Percentiles rank a stretch among this genome's conserved stretches.
Conservation (phyloP, 345 rosid species). For the Salix caprea region DNA sequence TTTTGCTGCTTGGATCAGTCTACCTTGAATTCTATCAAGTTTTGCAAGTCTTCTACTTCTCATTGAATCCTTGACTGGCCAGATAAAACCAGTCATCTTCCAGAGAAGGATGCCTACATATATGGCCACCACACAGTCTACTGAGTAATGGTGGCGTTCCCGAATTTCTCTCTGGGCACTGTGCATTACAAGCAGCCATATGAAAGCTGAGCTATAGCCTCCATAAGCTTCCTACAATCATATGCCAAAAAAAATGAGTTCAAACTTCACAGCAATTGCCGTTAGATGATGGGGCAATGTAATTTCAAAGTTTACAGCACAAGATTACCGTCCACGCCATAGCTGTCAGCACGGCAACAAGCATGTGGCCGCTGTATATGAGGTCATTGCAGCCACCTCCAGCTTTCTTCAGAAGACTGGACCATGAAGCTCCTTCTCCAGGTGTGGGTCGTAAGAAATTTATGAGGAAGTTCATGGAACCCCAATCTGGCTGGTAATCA, state of each 20-base stretch:
- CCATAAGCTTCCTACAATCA: constrained; percentile 86
- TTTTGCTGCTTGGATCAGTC: constrained; percentile 74
- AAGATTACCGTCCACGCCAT: constrained; percentile 93
- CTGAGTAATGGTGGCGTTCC: constrained; percentile 84
- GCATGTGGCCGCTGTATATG: constrained; percentile 93
- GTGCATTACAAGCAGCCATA: constrained; percentile 79
- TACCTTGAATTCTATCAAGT: constrained; percentile 68
- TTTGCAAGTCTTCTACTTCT: constrained; percentile 34
- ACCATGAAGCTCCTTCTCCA: constrained; percentile 72
- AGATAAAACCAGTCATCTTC: constrained; percentile 86
- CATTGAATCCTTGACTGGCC: constrained; percentile 44
- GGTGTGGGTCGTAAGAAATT: constrained; percentile 79
- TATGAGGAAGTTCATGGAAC: constrained; percentile 68
- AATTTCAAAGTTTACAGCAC: background rate
- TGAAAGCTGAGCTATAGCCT: constrained; percentile 68
- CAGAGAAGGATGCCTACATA: constrained; percentile 86
- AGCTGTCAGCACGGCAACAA: constrained; percentile 86
- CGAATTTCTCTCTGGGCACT: constrained; percentile 86
- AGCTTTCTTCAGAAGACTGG: constrained; percentile 68
- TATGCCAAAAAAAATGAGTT: background rate
- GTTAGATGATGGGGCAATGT: background rate
- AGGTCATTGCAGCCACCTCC: constrained; percentile 99
- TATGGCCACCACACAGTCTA: constrained; percentile 84
- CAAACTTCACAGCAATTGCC: background rate
- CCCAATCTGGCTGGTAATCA: constrained; percentile 80